Base-by-base conservation (phyloP, 2,329 filamentous ascomycete species). In the Colletotrichum trifolii region DNA sequence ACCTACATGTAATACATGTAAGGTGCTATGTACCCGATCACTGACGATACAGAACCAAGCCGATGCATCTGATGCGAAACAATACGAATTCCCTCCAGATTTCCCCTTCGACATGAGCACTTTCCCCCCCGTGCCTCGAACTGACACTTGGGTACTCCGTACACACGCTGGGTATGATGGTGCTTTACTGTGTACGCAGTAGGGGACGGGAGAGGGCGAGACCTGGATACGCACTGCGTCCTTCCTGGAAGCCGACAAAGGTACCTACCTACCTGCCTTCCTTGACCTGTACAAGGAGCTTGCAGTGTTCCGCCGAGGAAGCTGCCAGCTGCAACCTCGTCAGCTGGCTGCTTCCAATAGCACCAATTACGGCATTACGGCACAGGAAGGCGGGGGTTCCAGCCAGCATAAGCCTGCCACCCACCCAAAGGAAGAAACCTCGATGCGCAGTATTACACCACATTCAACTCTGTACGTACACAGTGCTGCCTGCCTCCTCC, bases 341-440 rank as follows among this genome's bases (percentile, higher is more conserved):
- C 43, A 46, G 43, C 43, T 46, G 43, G 35, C n/a, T 47, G 34
- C 57, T 36, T 40, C 36, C 38, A 39, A 53, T 60, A 49, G 56
- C 56, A 64, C 50, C 57, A 65, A 48, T 52, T 65, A 62, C 58
- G 58, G 62, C 52, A 65, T 62, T 42, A 56, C 58, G 58, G 62
- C 52, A 62, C 52, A 62, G 52, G 42, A 55, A 62, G 46, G 62
- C 58, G 62, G 62, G 56, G 58, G 58, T 55, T 58, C 43, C 52
- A 52, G 34, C 62, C 58, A 47, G 52, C 46, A 42, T 49, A 42
- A 52, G 42, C 58, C 39, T 36, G 36, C 35, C 57, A 38, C 58
- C 49, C 11, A 15, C 42, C 40, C 25, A 25, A 25, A 25, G 25
- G 25, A 25, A 25, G 25, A 25, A 25, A 25, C 25, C 25, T 25